phyloP scores from a whole-genome alignment of 768 basidiomycete species.

The Psilocybe subaeruginosa region DNA sequence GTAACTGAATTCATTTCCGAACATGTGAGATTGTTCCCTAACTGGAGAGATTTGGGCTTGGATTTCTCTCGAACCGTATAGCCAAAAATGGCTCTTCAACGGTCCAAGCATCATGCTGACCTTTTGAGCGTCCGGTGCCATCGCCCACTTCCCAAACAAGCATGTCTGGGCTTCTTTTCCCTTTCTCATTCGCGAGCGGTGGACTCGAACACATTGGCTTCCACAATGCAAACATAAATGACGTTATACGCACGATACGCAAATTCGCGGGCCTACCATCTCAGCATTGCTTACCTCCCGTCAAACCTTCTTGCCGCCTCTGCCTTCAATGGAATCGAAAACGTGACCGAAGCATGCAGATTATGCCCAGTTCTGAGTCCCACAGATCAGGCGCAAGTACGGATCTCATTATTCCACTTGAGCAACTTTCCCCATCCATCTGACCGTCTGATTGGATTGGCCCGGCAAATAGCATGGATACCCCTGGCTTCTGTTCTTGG shows the following conservation, averaged over 20 bases:
- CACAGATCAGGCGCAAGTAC: conserved; percentile 18
- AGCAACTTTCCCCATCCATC: conserved; percentile 17
- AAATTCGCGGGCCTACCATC: background rate
- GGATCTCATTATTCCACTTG: conserved; percentile 26
- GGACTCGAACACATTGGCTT: background rate
- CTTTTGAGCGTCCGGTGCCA: background rate
- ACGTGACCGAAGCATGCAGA: conserved; percentile 19
- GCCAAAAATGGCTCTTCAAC: background rate
- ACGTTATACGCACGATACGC: conserved; percentile 1
- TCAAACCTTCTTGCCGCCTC: background rate
- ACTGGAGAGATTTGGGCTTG: background rate
- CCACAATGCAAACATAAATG: background rate
- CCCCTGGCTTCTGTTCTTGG: conserved; percentile 3
- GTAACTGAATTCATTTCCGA: background rate
- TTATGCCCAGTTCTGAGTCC: background rate
- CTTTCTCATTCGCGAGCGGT: background rate
- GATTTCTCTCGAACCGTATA: background rate
- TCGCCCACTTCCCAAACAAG: conserved; percentile 1
- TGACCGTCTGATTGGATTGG: conserved; percentile 22
- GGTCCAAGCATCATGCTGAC: background rate
- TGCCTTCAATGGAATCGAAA: background rate
- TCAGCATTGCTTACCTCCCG: background rate
- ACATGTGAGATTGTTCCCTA: background rate
- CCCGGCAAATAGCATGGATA: conserved; percentile 29
- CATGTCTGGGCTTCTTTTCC: background rate